phyloP scores from a whole-genome alignment of 495 filamentous ascomycete genomes.

The Penicillium paxilli region DNA sequence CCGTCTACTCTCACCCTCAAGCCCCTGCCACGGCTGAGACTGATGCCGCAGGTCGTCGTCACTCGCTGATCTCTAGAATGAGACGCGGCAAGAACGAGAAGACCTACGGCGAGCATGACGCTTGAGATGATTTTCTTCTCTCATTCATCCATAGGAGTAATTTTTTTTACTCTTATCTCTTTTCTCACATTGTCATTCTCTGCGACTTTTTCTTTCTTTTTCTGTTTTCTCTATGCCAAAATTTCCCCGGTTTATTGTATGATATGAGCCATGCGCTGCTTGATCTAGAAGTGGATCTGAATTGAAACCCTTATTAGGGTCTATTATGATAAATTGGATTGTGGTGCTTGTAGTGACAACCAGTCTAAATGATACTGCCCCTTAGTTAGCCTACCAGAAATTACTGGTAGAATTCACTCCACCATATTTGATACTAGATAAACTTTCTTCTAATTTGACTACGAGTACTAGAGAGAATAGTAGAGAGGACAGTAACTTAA shows the following conservation, averaged over 20 bases:
- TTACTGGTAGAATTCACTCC: too few species aligned
- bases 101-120: conserved; percentile 13
- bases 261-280: conserved; percentile 3
- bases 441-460: neutral
- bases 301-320: neutral
- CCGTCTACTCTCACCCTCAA: conserved; percentile 20
- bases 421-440: too few species aligned
- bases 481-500: neutral
- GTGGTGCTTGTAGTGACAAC: too few species aligned
- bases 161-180: neutral
- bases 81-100: conserved; percentile 12
- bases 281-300: neutral
- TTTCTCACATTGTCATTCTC: neutral
- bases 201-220: neutral
- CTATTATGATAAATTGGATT: neutral
- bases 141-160: neutral
- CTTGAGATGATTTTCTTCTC: conserved; percentile 4
- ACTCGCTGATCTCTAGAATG: conserved; percentile 12
- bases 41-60: neutral
- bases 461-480: neutral
- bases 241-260: conserved; percentile 9
- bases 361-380: too few species aligned
- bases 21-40: too few species aligned
- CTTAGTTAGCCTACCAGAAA: too few species aligned
- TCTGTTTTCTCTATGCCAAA: neutral